Conservation (phyloP, 2,329 filamentous ascomycete genomes). For the Verticillium zaregamsianum region DNA sequence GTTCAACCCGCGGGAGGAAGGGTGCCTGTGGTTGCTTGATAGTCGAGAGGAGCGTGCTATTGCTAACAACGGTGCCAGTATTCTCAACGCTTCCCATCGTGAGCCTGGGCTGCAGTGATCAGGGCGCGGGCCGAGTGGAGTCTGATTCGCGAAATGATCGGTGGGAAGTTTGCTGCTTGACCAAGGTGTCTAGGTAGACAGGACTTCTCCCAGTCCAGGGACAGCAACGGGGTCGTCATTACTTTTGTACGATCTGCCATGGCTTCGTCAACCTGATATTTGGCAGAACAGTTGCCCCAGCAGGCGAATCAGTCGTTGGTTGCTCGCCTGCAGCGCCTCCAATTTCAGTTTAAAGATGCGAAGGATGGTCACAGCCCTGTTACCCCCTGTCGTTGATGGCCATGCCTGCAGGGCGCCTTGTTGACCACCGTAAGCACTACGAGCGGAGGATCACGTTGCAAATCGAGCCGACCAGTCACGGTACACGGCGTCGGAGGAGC, state of each 20-base stretch:
- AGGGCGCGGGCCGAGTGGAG: neutral
- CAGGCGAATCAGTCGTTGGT: neutral
- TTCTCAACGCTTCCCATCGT: neutral
- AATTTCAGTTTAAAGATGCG: neutral
- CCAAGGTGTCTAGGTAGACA: too few species aligned
- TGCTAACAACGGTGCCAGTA: neutral
- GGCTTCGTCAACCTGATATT: neutral
- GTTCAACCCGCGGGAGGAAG: constrained; percentile 25
- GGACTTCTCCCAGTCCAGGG: too few species aligned
- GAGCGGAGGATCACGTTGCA: neutral
- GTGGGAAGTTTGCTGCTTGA: too few species aligned
- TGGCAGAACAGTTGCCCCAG: neutral
- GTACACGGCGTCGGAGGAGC: neutral
- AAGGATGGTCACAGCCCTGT: neutral
- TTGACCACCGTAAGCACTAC: neutral
- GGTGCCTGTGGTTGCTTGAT: constrained; percentile 28
- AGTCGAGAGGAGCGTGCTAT: neutral
- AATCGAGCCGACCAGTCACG: neutral
- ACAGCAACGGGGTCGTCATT: neutral
- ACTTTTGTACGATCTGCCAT: neutral
- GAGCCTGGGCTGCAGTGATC: neutral
- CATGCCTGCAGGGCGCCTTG: neutral
- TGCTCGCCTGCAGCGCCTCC: neutral
- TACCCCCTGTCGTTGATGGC: neutral
- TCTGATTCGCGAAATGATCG: too few species aligned